A percentile compares a stretch with the other conserved stretches of the same genome.
Evolutionary conservation across 225 moss, liverwort and hornwort species (phyloP).

Genomic region (Bryum argenteum): DNA sequence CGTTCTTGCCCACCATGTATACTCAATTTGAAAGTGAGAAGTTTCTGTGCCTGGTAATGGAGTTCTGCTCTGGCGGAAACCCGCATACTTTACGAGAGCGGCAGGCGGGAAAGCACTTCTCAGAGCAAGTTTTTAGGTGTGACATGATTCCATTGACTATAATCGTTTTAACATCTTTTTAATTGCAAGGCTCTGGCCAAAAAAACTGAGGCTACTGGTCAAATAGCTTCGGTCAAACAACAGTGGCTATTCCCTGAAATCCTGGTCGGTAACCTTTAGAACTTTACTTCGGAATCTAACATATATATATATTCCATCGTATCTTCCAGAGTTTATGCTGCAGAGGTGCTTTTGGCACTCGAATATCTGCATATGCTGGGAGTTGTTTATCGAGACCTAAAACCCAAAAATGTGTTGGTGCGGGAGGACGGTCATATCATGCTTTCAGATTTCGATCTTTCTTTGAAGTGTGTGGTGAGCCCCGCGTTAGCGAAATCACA

Average conservation of each 20-base stretch:
- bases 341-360: constrained; percentile 87
- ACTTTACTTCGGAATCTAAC: neutral
- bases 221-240: neutral
- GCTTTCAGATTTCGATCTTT: constrained; percentile 98
- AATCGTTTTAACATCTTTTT: constrained; percentile 5
- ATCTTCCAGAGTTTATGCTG: constrained; percentile 81
- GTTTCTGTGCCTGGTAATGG: constrained; percentile 93
- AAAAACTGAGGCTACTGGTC: neutral
- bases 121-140: constrained; percentile 76
- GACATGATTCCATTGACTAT: neutral
- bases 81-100: constrained; percentile 84
- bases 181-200: neutral
- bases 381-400: constrained; percentile 93
- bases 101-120: constrained; percentile 78
- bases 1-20: constrained; percentile 90
- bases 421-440: constrained; percentile 94
- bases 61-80: constrained; percentile 93
- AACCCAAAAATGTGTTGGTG: constrained; percentile 94
- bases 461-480: constrained; percentile 81
- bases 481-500: constrained; percentile 76
- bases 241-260: neutral
- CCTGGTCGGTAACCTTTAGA: neutral
- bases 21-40: constrained; percentile 95
- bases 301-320: neutral
- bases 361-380: constrained; percentile 99